These are phyloP conservation scores for Penicillium ucsense DNA, from an alignment of 495 filamentous ascomycete species.

Conservation along the genomic window DNA sequence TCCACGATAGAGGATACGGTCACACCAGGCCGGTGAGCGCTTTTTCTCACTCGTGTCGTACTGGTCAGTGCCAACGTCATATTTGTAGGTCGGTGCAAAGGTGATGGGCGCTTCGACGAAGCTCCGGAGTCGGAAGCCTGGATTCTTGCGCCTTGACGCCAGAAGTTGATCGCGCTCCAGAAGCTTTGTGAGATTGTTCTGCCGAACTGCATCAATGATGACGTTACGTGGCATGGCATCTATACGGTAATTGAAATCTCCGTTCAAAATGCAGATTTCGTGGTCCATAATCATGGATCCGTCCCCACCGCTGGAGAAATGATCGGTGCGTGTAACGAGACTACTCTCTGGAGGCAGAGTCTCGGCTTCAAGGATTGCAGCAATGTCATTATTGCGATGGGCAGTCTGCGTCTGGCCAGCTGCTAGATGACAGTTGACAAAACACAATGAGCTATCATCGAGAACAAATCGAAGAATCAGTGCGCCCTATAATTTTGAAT, in stretches of 20 bases:
- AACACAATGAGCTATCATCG: conserved; percentile 88
- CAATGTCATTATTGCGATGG: conserved; percentile 86
- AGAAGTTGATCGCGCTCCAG: conserved; percentile 91
- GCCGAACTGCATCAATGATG: conserved; percentile 71
- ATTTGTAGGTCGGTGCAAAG: conserved; percentile 96
- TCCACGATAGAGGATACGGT: conserved; percentile 81
- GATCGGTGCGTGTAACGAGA: conserved; percentile 51
- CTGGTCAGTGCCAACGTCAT: conserved; percentile 87
- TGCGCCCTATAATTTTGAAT: conserved; percentile 49
- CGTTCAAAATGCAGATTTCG: conserved; percentile 91
- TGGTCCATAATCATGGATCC: conserved; percentile 95
- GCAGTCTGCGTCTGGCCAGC: conserved; percentile 86
- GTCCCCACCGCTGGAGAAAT: conserved; percentile 82
- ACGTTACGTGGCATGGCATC: conserved; percentile 91
- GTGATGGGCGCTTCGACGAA: conserved; percentile 81
- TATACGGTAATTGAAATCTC: conserved; percentile 96
- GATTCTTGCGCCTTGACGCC: conserved; percentile 75
- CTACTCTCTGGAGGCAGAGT: conserved; percentile 60
- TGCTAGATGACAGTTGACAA: conserved; percentile 95
- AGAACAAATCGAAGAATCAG: conserved; percentile 80
- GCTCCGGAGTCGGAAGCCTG: conserved; percentile 73
- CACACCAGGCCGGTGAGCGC: conserved; percentile 94
- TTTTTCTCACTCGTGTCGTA: conserved; percentile 95
- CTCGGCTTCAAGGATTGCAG: conserved; percentile 73
- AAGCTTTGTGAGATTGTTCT: conserved; percentile 77